phyloP scores from a whole-genome alignment of 495 filamentous ascomycete species.

The Neurospora tetrasperma region DNA sequence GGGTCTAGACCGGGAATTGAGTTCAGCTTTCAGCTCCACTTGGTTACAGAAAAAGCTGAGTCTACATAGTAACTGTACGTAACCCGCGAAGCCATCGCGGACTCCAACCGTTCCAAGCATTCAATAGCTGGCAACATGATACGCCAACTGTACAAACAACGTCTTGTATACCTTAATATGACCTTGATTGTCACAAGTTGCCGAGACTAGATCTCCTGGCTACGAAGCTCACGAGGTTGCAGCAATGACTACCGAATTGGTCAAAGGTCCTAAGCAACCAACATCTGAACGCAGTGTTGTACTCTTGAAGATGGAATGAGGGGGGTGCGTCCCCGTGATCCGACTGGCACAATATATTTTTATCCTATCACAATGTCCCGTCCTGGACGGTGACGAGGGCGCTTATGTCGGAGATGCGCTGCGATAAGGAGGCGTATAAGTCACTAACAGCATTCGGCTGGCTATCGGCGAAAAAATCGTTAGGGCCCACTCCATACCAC shows the following conservation, averaged over 20 bases:
- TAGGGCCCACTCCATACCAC: not conserved
- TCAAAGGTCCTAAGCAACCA: not conserved
- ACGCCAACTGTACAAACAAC: not conserved
- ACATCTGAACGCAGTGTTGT: not conserved
- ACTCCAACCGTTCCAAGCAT: not conserved
- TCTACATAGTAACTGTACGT: not conserved
- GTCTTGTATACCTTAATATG: not conserved
- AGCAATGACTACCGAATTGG: not conserved
- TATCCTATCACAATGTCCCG: too few relatives aligned
- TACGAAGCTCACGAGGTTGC: not conserved
- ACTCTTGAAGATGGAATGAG: not conserved
- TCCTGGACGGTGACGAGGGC: too few relatives aligned
- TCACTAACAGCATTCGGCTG: not conserved
- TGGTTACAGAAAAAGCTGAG: not conserved
- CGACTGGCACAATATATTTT: not conserved
- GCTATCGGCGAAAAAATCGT: not conserved
- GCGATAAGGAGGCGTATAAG: not conserved
- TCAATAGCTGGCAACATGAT: not conserved
- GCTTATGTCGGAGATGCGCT: not conserved
- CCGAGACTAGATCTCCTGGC: not conserved
- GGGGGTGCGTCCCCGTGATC: not conserved
- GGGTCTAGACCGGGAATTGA: not conserved
- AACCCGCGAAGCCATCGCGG: not conserved
- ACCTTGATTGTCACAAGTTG: not conserved
- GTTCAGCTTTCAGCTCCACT: not conserved